These are phyloP conservation scores for Chlorociboria aeruginascens DNA, from an alignment of 495 filamentous ascomycete species.

Conservation along the genomic window DNA sequence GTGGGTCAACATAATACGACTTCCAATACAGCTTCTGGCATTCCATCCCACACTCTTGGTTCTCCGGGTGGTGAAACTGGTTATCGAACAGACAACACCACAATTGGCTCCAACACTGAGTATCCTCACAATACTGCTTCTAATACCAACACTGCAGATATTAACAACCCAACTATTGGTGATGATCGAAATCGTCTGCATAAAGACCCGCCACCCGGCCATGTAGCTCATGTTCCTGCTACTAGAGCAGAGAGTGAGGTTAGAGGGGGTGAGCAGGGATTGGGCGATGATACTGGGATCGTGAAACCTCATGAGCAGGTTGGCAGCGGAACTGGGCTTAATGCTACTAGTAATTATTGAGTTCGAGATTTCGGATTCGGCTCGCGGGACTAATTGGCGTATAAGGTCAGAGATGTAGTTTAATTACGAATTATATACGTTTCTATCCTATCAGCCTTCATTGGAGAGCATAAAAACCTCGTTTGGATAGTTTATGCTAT, in stretches of 20 bases:
- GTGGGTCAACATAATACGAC: conserved; percentile 3
- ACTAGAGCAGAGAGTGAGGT: not conserved
- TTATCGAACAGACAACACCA: not conserved
- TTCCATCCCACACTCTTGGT: not conserved
- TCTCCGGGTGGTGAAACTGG: not conserved
- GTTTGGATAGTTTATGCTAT: too few species aligned
- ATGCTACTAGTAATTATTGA: too few species aligned
- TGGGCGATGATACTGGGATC: not conserved
- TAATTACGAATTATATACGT: too few species aligned
- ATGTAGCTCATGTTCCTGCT: not conserved
- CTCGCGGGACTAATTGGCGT: too few species aligned
- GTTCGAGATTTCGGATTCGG: too few species aligned
- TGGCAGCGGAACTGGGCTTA: too few species aligned
- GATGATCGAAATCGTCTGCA: conserved; percentile 7
- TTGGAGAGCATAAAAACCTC: too few species aligned
- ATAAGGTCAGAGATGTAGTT: too few species aligned
- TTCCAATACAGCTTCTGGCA: not conserved
- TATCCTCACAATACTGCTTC: not conserved
- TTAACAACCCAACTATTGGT: not conserved
- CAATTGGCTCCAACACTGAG: not conserved
- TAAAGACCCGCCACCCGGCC: conserved; percentile 3
- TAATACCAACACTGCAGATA: not conserved
- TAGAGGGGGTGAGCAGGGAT: not conserved
- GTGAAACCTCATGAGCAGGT: not conserved
- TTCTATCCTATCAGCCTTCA: too few species aligned